phyloP scores from a whole-genome alignment of 2,329 filamentous ascomycete species.

The Stachybotrys chartarum region DNA sequence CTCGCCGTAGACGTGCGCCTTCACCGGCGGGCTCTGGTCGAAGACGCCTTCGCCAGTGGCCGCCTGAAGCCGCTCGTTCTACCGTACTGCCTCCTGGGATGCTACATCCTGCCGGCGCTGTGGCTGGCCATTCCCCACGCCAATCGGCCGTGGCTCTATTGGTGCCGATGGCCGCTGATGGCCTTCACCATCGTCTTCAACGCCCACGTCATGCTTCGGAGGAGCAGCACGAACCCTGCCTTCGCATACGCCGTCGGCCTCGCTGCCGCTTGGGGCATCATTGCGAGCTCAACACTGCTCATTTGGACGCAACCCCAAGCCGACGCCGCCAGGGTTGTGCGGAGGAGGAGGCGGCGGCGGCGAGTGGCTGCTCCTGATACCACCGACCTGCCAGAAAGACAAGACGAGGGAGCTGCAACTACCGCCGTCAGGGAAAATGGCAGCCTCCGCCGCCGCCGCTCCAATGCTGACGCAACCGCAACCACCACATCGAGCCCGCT shows the following conservation, averaged over 20 bases:
- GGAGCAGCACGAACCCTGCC: slow-evolving; percentile 45
- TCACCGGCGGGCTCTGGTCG: slow-evolving; percentile 30
- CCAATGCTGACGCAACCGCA: not conserved
- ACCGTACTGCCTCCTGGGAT: slow-evolving; percentile 41
- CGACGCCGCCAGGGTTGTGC: slow-evolving; percentile 44
- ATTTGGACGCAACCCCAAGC: slow-evolving; percentile 50
- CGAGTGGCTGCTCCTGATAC: not conserved
- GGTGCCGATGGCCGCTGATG: slow-evolving; percentile 40
- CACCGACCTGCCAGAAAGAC: too few relatives aligned
- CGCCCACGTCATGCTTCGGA: slow-evolving; percentile 28
- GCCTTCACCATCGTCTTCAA: slow-evolving; percentile 36
- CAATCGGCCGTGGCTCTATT: slow-evolving; percentile 41
- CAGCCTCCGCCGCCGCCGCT: not conserved
- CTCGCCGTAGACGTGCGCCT: slow-evolving; percentile 18
- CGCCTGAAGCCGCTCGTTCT: slow-evolving; percentile 40
- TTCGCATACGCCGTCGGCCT: slow-evolving; percentile 44
- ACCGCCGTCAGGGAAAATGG: not conserved
- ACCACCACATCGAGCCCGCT: not conserved
- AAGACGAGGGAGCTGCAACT: too few relatives aligned
- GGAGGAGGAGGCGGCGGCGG: slow-evolving; percentile 10
- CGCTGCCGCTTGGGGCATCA: slow-evolving; percentile 40
- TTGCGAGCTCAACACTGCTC: slow-evolving; percentile 41
- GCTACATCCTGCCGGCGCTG: slow-evolving; percentile 40
- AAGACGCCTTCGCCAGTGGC: slow-evolving; percentile 27
- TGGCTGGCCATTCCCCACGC: slow-evolving; percentile 52